These are phyloP conservation scores for Globisporangium paddicum DNA, from an alignment of 352 stramenopile genomes.

Conservation along the genomic window DNA sequence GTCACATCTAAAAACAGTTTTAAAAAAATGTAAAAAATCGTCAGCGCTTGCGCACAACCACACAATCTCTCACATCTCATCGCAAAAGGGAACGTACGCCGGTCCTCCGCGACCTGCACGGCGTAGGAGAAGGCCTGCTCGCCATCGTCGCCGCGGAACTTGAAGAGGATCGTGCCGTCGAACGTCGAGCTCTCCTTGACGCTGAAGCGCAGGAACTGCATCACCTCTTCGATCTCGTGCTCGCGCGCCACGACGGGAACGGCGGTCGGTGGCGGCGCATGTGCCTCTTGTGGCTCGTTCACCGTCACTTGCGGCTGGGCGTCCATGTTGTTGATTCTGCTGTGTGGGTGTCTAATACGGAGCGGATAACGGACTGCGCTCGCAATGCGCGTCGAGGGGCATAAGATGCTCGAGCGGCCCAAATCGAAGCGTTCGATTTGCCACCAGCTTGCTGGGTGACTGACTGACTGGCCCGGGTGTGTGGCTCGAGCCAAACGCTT, in stretches of 20 bases:
- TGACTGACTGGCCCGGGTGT: not conserved
- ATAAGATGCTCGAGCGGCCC: not conserved
- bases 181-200: slow-evolving; percentile 73
- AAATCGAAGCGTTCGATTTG: not conserved
- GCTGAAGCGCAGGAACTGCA: slow-evolving; percentile 84
- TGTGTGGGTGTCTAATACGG: not conserved
- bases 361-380: not conserved
- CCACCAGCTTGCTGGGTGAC: not conserved
- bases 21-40: too few species aligned
- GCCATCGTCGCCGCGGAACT: slow-evolving; percentile 52
- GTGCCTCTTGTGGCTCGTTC: not conserved
- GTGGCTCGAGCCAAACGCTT: not conserved
- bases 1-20: too few species aligned
- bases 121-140: slow-evolving; percentile 58
- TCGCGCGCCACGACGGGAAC: slow-evolving; percentile 23
- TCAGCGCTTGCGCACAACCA: not conserved
- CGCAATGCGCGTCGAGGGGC: not conserved
- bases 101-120: slow-evolving; percentile 48
- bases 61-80: slow-evolving; percentile 2
- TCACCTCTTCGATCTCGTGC: slow-evolving; percentile 82
- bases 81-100: slow-evolving; percentile 23
- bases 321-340: slow-evolving; percentile 4
- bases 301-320: not conserved
- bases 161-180: slow-evolving; percentile 80
- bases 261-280: not conserved